phyloP scores from a whole-genome alignment of 345 rosid genomes.

The Eucalyptus regnans region DNA sequence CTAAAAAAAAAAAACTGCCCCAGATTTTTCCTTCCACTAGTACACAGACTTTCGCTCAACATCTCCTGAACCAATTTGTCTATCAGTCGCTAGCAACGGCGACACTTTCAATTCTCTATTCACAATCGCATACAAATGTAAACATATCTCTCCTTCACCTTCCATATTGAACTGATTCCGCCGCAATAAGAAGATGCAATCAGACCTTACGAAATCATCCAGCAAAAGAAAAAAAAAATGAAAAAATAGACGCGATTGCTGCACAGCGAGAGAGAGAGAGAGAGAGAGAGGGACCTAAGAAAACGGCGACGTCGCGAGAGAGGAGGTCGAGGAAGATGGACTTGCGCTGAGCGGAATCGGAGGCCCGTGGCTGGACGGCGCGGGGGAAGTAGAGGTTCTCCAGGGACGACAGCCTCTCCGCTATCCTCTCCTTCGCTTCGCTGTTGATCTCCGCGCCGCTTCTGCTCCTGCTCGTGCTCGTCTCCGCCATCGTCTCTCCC shows the following conservation, averaged over 20 bases:
- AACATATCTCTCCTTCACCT: not conserved
- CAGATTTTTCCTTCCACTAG: not conserved
- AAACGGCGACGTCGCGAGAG: constrained; percentile 74
- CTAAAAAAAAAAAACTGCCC: not conserved
- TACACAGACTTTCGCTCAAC: not conserved
- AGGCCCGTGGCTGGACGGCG: constrained; percentile 36
- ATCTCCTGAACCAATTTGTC: not conserved
- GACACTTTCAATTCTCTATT: not conserved
- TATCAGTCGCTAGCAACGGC: not conserved
- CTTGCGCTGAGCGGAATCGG: constrained; percentile 58
- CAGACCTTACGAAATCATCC: not conserved
- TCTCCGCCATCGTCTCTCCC: not conserved
- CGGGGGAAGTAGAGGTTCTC: constrained; percentile 87
- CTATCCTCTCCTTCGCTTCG: constrained; percentile 47
- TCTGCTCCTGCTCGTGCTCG: not conserved
- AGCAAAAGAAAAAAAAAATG: not conserved
- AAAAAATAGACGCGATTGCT: not conserved
- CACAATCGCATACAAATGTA: not conserved
- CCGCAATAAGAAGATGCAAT: not conserved
- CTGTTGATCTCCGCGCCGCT: constrained; percentile 3
- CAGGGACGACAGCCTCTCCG: constrained; percentile 52
- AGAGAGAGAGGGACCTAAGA: constrained; percentile 34
- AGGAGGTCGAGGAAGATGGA: constrained; percentile 83
- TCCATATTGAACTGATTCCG: not conserved
- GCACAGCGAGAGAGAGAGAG: not conserved